phyloP scores from a whole-genome alignment of 495 filamentous ascomycete genomes.

The Daldinia vernicosa region DNA sequence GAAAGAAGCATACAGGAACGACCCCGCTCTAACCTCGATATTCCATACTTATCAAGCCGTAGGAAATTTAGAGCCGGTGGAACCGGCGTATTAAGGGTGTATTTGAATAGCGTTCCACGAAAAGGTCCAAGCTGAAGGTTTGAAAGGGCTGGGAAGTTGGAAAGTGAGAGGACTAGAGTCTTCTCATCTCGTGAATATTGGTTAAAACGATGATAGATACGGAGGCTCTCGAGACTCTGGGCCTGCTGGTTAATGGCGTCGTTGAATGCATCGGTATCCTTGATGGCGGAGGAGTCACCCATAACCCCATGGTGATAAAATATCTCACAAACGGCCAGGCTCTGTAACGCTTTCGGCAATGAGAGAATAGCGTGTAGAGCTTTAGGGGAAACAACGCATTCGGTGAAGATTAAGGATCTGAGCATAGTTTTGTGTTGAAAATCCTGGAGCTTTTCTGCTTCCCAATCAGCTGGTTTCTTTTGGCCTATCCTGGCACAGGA shows the following conservation, averaged over 20 bases:
- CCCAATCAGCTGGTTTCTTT: not conserved
- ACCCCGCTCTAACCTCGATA: not conserved
- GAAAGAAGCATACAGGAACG: conserved; percentile 1
- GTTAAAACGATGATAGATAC: not conserved
- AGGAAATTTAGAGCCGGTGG: conserved; percentile 15
- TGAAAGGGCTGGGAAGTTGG: conserved; percentile 19
- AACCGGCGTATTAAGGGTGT: conserved; percentile 1
- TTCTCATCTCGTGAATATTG: not conserved
- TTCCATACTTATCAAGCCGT: conserved; percentile 2
- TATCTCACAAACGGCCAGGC: conserved; percentile 10
- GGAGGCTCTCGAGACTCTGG: conserved; percentile 16
- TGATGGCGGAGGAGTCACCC: conserved; percentile 6
- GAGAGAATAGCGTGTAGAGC: conserved; percentile 22
- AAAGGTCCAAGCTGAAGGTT: conserved; percentile 30
- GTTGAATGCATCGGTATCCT: conserved; percentile 17
- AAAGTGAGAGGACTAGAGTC: conserved; percentile 23
- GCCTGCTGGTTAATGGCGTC: conserved; percentile 25
- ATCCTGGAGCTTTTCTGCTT: not conserved
- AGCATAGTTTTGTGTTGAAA: conserved; percentile 18
- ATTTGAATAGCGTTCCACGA: not conserved
- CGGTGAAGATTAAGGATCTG: conserved; percentile 16
- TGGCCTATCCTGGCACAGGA: conserved; percentile 21
- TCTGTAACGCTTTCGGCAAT: conserved; percentile 12
- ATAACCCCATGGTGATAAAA: not conserved
- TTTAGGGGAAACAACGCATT: conserved; percentile 18